Percentiles rank a stretch among this genome's conserved stretches.
Conservation (phyloP, 306 rosid species). For the Prunus davidiana region DNA sequence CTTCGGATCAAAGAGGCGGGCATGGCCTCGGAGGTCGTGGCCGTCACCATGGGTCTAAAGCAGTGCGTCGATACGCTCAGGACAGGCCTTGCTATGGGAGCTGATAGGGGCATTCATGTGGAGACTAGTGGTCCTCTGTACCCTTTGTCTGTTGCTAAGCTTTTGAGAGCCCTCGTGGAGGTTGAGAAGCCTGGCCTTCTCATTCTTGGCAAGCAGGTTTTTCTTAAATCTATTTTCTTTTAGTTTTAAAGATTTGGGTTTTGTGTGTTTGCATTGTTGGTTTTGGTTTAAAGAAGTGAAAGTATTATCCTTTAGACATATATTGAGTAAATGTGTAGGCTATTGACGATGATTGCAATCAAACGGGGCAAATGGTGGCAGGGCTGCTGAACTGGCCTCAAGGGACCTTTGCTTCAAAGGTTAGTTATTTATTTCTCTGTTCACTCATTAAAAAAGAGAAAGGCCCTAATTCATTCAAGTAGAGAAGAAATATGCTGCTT, state of each 20-base stretch:
- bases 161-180: slow-evolving; percentile 66
- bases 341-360: slow-evolving; percentile 98
- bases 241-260: neutral
- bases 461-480: neutral
- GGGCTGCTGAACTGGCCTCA: slow-evolving; percentile 97
- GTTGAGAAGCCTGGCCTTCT: slow-evolving; percentile 80
- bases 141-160: slow-evolving; percentile 79
- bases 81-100: slow-evolving; percentile 92
- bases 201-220: slow-evolving; percentile 86
- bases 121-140: slow-evolving; percentile 42
- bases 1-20: slow-evolving; percentile 76
- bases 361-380: slow-evolving; percentile 94
- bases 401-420: slow-evolving; percentile 97
- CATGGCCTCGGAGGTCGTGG: slow-evolving; percentile 86
- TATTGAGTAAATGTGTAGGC: slow-evolving; percentile 44
- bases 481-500: slow-evolving; percentile 2
- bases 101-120: slow-evolving; percentile 87
- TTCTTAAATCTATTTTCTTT: neutral
- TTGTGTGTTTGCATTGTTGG: neutral
- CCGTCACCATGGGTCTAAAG: slow-evolving; percentile 72
- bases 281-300: neutral
- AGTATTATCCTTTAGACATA: neutral
- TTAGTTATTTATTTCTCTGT: slow-evolving; percentile 25
- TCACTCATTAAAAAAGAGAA: neutral
- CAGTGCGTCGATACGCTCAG: slow-evolving; percentile 77